Conservation (phyloP, 2,329 filamentous ascomycete species). For the Ceratocystis cacaofunesta region DNA sequence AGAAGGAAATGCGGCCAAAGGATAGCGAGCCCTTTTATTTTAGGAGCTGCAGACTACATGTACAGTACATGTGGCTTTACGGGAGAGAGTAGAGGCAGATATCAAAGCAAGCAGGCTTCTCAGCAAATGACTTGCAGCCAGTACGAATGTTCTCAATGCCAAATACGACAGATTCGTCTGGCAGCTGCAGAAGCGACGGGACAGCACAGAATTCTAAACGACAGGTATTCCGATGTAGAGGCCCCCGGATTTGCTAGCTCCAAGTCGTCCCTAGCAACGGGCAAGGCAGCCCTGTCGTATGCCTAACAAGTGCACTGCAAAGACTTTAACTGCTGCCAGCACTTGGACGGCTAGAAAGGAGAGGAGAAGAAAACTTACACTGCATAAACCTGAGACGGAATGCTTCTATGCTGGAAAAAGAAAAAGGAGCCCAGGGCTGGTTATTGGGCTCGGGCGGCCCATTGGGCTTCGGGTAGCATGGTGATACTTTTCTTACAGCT, state of each 20-base stretch:
- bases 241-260: background rate
- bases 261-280: conserved; percentile 1
- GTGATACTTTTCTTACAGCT: background rate
- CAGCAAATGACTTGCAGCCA: background rate
- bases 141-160: background rate
- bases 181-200: conserved; percentile 1
- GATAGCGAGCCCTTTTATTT: background rate
- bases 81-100: background rate
- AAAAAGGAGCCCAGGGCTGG: background rate
- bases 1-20: no score
- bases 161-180: background rate
- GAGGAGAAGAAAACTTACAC: background rate
- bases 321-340: background rate
- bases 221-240: background rate
- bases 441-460: background rate
- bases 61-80: no score
- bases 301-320: background rate
- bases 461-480: background rate
- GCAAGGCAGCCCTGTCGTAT: background rate
- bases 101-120: background rate
- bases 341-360: background rate
- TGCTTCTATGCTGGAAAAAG: background rate
- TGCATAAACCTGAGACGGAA: background rate
- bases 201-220: background rate
- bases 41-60: background rate